phyloP scores from a whole-genome alignment of 2,329 filamentous ascomycete genomes.

The Trichocomaceae sp. region DNA sequence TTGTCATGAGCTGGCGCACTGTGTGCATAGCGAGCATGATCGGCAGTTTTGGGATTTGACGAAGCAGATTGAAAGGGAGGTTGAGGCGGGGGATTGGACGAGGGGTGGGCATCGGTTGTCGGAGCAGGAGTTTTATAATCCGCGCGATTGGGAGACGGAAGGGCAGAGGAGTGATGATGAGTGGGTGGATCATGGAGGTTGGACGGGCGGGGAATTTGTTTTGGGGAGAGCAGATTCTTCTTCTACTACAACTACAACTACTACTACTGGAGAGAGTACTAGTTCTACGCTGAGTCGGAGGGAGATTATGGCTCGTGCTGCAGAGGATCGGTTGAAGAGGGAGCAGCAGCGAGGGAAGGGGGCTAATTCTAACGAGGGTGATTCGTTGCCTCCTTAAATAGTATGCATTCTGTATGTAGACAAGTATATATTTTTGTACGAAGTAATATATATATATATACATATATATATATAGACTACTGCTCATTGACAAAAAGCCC shows the following conservation, averaged over 20 bases:
- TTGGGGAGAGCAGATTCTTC: slow-evolving; percentile 43
- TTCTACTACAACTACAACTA: not conserved
- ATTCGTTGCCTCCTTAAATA: too few species aligned
- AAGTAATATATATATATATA: too few species aligned
- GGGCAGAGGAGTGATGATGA: slow-evolving; percentile 45
- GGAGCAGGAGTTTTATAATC: slow-evolving; percentile 53
- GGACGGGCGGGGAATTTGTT: slow-evolving; percentile 73
- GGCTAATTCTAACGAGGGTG: slow-evolving; percentile 1
- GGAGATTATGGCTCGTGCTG: slow-evolving; percentile 67
- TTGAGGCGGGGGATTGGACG: slow-evolving; percentile 72
- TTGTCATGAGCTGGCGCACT: slow-evolving; percentile 92
- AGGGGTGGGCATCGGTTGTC: slow-evolving; percentile 60
- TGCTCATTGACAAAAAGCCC: slow-evolving; percentile 61
- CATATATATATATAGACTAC: slow-evolving; percentile 18
- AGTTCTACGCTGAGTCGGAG: slow-evolving; percentile 51
- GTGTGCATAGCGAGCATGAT: slow-evolving; percentile 79
- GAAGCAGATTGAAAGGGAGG: slow-evolving; percentile 78
- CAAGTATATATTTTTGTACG: not conserved
- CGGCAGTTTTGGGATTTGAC: slow-evolving; percentile 84
- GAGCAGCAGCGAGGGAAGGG: slow-evolving; percentile 37
- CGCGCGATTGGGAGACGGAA: slow-evolving; percentile 50
- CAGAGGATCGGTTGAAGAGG: slow-evolving; percentile 59
- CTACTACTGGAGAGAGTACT: slow-evolving; percentile 10
- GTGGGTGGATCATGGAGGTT: slow-evolving; percentile 64
- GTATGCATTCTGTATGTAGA: not conserved